phyloP scores from a whole-genome alignment of 768 basidiomycete genomes.

The Serendipita indica region DNA sequence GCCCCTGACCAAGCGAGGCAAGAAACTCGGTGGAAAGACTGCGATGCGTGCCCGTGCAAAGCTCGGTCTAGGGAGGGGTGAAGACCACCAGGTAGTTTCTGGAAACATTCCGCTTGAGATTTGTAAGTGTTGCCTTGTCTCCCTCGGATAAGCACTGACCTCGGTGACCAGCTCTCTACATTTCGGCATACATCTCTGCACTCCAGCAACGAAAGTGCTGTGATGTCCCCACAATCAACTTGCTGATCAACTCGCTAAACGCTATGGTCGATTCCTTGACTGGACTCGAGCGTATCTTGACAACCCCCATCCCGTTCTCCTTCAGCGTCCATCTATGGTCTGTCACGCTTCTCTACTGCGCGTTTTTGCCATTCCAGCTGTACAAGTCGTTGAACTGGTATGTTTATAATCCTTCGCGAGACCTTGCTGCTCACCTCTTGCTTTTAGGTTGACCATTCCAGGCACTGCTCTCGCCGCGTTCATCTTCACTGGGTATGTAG shows the following conservation, averaged over 20 bases:
- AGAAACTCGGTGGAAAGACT: slow-evolving; percentile 44
- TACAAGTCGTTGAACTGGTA: slow-evolving; percentile 34
- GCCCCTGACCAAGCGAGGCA: slow-evolving; percentile 32
- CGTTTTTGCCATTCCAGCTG: slow-evolving; percentile 52
- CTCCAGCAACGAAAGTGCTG: slow-evolving; percentile 40
- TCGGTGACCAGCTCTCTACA: neutral
- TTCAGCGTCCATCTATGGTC: slow-evolving; percentile 57
- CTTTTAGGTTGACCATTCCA: slow-evolving; percentile 45
- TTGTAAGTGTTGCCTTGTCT: too few relatives aligned
- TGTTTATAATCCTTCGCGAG: neutral
- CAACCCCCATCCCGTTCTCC: slow-evolving; percentile 66
- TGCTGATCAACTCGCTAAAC: slow-evolving; percentile 33
- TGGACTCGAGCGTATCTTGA: slow-evolving; percentile 56
- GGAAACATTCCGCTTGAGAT: slow-evolving; percentile 59
- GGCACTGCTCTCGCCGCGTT: slow-evolving; percentile 31
- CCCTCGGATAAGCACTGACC: slow-evolving; percentile 4
- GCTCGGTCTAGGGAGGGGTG: slow-evolving; percentile 18
- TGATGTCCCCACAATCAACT: slow-evolving; percentile 42
- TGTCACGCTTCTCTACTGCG: slow-evolving; percentile 44
- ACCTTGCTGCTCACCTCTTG: neutral
- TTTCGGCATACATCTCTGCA: slow-evolving; percentile 41
- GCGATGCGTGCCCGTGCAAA: slow-evolving; percentile 40
- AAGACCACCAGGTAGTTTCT: slow-evolving; percentile 25
- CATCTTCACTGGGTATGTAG: slow-evolving; percentile 23
- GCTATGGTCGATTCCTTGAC: slow-evolving; percentile 42